These are phyloP conservation scores for Lyophyllum atratum DNA, from an alignment of 768 basidiomycete genomes.

Conservation along the genomic window DNA sequence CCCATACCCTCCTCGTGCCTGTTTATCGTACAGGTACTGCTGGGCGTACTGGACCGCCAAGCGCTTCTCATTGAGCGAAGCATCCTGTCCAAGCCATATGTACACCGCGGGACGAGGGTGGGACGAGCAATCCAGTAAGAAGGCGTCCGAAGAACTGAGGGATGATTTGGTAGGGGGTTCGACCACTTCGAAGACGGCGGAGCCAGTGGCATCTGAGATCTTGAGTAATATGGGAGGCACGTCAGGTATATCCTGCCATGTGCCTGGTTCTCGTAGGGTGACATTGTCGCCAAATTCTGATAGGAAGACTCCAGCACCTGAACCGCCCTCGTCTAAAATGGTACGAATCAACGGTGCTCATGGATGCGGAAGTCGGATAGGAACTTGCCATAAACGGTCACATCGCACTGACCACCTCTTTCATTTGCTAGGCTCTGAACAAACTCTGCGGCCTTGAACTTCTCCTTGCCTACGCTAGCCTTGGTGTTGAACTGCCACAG, in stretches of 20 bases:
- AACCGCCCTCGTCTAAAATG: constrained; percentile 50
- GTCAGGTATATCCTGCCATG: constrained; percentile 2
- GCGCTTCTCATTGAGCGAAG: constrained; percentile 48
- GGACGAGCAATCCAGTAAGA: constrained; percentile 18
- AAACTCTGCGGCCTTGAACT: constrained; percentile 65
- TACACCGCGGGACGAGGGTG: constrained; percentile 46
- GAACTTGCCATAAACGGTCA: constrained; percentile 50
- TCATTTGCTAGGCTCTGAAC: constrained; percentile 44
- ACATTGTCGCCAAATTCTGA: constrained; percentile 42
- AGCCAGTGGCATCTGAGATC: constrained; percentile 7
- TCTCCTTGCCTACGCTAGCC: constrained; percentile 54
- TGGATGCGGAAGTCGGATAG: neutral
- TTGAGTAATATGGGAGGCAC: neutral
- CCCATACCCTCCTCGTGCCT: constrained; percentile 12
- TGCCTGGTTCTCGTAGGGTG: constrained; percentile 16
- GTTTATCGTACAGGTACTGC: constrained; percentile 45
- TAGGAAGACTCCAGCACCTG: constrained; percentile 50
- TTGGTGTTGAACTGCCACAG: constrained; percentile 62
- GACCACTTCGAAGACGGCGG: neutral
- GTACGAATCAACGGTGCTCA: neutral
- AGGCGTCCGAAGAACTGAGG: constrained; percentile 6
- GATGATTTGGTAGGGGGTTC: neutral
- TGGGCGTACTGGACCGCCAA: constrained; percentile 60
- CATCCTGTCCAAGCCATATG: constrained; percentile 57
- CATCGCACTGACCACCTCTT: constrained; percentile 41